These are phyloP conservation scores for Ophiosphaerella korrae DNA, from an alignment of 2,329 filamentous ascomycete genomes.

Conservation along the genomic window DNA sequence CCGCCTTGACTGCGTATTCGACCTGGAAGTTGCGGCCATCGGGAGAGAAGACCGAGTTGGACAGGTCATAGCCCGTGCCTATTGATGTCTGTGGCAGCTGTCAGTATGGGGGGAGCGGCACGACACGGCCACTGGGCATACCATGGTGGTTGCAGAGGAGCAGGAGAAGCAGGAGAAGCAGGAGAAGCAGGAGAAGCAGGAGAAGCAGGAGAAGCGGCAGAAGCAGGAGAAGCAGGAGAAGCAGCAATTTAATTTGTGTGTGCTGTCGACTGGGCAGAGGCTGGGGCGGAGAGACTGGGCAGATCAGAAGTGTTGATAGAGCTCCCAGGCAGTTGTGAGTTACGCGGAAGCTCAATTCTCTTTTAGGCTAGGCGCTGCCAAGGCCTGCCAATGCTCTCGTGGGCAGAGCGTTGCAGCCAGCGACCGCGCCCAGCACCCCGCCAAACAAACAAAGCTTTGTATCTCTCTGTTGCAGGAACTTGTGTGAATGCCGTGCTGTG, in stretches of 20 bases:
- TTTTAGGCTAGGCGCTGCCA: background rate
- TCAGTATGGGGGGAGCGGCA: conserved; percentile 21
- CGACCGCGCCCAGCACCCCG: background rate
- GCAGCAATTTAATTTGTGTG: background rate
- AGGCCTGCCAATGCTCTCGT: no score
- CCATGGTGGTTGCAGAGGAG: conserved; percentile 31
- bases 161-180: no score
- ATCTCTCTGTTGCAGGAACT: background rate
- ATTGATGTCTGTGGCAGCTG: conserved; percentile 80
- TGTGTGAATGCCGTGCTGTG: background rate
- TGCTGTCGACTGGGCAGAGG: background rate
- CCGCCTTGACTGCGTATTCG: conserved; percentile 98
- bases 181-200: no score
- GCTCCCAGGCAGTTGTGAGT: conserved; percentile 1
- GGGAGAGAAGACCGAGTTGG: conserved; percentile 99
- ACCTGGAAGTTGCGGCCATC: conserved; percentile 98
- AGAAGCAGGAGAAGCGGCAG: no score
- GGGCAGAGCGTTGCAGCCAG: no score
- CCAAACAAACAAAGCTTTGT: background rate
- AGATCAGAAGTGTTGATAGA: conserved; percentile 25
- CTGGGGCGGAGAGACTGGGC: conserved; percentile 6
- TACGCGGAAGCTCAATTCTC: conserved; percentile 1
- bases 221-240: background rate
- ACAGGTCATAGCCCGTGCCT: conserved; percentile 98
- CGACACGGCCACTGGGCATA: conserved; percentile 21